Evolutionary conservation across 2,329 filamentous ascomycete species (phyloP).

Genomic region (Cadophora luteo-olivacea): DNA sequence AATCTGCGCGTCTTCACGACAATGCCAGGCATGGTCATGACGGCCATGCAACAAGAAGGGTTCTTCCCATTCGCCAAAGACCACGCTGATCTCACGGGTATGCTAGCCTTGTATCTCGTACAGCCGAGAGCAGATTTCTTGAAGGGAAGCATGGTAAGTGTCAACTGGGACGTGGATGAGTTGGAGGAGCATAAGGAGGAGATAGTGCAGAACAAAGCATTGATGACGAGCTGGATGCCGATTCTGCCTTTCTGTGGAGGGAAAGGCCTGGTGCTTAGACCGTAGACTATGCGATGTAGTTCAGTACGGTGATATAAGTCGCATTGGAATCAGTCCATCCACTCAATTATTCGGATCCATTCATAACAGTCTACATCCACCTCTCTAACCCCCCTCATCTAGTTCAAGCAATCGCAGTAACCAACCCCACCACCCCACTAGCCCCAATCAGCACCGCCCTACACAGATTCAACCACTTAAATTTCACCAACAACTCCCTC

Average conservation of each 20-base stretch:
- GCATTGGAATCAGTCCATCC: too few species aligned
- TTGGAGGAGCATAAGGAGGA: conserved; percentile 41
- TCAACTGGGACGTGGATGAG: conserved; percentile 48
- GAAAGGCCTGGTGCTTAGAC: conserved; percentile 25
- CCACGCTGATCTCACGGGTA: conserved; percentile 43
- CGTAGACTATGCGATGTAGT: background rate
- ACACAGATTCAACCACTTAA: conserved; percentile 11
- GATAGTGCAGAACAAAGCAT: conserved; percentile 40
- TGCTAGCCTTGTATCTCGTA: conserved; percentile 43
- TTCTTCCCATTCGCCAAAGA: conserved; percentile 46
- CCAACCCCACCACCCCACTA: conserved; percentile 12
- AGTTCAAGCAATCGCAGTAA: conserved; percentile 11
- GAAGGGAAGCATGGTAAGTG: conserved; percentile 44
- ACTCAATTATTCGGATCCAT: background rate
- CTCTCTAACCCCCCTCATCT: too few species aligned
- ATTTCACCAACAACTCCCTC: conserved; percentile 9
- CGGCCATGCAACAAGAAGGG: conserved; percentile 47
- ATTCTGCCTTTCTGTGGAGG: conserved; percentile 29
- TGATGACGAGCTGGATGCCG: conserved; percentile 36
- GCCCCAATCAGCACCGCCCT: conserved; percentile 20
- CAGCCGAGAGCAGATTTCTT: conserved; percentile 45
- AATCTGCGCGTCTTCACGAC: conserved; percentile 52
- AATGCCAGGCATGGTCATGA: conserved; percentile 55
- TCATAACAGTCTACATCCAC: background rate
- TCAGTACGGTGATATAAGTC: too few species aligned